A percentile compares a stretch with the other conserved stretches of the same genome.
Evolutionary conservation across 1,139 yeast species (phyloP).

Genomic region (Eremothecium gossypii): DNA sequence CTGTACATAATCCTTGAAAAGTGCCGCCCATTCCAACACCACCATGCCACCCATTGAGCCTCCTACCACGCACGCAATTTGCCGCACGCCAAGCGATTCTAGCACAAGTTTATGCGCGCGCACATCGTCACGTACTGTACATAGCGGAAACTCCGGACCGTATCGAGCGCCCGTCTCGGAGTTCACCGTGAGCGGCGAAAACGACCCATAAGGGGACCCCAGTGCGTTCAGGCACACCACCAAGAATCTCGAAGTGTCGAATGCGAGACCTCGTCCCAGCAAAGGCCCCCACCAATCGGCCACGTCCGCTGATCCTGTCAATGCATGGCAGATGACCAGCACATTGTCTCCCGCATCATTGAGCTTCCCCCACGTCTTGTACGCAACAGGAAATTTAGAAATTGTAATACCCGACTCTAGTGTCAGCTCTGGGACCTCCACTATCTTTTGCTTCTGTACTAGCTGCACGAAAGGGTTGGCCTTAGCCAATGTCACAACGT

Average conservation of each 20-base stretch:
- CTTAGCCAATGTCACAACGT: conserved; percentile 15
- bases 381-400: conserved; percentile 77
- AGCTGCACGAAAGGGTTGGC: conserved; percentile 60
- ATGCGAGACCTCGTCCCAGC: conserved; percentile 75
- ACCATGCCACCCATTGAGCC: conserved; percentile 99
- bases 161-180: conserved; percentile 63
- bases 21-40: conserved; percentile 72
- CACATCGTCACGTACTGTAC: conserved; percentile 86
- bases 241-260: conserved; percentile 82
- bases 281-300: conserved; percentile 99
- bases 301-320: conserved; percentile 92
- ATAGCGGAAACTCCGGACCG: conserved; percentile 92
- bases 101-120: conserved; percentile 68
- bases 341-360: conserved; percentile 62
- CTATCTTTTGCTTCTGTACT: conserved; percentile 74
- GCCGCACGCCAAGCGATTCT: conserved; percentile 60
- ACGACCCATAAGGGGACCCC: conserved; percentile 95
- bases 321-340: conserved; percentile 84
- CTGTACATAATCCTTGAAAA: conserved; percentile 64
- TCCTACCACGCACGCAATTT: conserved; percentile 80
- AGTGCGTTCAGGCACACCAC: conserved; percentile 80
- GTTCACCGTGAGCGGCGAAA: conserved; percentile 78
- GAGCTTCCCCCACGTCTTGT: conserved; percentile 88
- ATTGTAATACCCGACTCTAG: conserved; percentile 80
- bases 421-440: conserved; percentile 64